These are phyloP conservation scores for Hemisphaericaspora xylofermentans DNA, from an alignment of 1,139 yeast genomes.

Conservation along the genomic window DNA sequence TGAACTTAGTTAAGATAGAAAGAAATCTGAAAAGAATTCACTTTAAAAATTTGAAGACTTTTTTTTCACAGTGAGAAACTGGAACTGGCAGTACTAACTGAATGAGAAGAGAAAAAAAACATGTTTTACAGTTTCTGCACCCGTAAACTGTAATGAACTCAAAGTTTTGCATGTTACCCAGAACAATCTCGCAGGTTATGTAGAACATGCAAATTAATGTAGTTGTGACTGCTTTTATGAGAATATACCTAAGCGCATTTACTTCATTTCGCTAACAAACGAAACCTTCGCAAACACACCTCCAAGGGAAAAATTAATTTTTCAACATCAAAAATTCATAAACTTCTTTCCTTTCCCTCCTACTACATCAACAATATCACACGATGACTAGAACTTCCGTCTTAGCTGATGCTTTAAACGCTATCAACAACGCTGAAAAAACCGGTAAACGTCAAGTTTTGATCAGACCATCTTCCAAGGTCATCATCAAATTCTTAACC, in stretches of 20 bases:
- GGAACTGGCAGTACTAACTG: background rate
- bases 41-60: slow-evolving; percentile 8
- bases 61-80: slow-evolving; percentile 6
- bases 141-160: background rate
- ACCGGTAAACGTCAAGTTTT: slow-evolving; percentile 99
- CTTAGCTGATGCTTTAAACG: slow-evolving; percentile 97
- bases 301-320: slow-evolving; percentile 7
- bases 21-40: slow-evolving; percentile 8
- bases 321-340: slow-evolving; percentile 2
- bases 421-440: slow-evolving; percentile 99
- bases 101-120: background rate
- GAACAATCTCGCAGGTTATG: background rate
- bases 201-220: background rate
- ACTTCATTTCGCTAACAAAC: slow-evolving; percentile 1
- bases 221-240: slow-evolving; percentile 9
- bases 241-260: background rate
- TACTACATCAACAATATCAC: slow-evolving; percentile 5
- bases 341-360: slow-evolving; percentile 3
- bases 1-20: slow-evolving; percentile 9
- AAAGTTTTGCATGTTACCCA: slow-evolving; percentile 1
- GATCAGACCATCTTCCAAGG: slow-evolving; percentile 98
- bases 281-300: too few species aligned
- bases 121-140: background rate
- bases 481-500: slow-evolving; percentile 91
- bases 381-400: slow-evolving; percentile 98